phyloP scores from a whole-genome alignment of 2,329 filamentous ascomycete species.

The Biscogniauxia mediterranea region DNA sequence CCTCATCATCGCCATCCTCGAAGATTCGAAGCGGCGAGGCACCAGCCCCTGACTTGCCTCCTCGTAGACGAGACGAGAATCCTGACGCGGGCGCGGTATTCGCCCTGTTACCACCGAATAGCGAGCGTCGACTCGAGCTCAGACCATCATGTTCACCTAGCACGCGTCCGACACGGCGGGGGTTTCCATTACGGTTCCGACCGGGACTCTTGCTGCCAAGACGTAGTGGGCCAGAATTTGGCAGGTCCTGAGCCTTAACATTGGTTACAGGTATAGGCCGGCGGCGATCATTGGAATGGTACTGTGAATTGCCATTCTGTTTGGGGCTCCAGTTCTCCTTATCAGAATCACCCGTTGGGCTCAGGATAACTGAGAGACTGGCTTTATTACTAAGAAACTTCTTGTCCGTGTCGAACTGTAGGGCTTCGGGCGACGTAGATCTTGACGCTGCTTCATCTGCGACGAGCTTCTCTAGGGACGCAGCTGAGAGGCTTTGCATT shows the following conservation, averaged over 20 bases:
- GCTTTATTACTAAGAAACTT: conserved; percentile 35
- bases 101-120: conserved; percentile 32
- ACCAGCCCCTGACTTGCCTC: conserved; percentile 19
- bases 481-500: conserved; percentile 47
- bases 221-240: neutral
- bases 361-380: conserved; percentile 40
- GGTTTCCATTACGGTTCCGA: conserved; percentile 26
- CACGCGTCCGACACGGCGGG: conserved; percentile 41
- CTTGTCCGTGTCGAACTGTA: conserved; percentile 20
- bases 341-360: conserved; percentile 70
- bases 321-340: conserved; percentile 85
- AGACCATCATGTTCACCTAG: conserved; percentile 40
- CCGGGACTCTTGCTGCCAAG: neutral
- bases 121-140: conserved; percentile 26
- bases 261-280: conserved; percentile 34
- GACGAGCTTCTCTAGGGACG: conserved; percentile 26
- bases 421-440: conserved; percentile 11
- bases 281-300: conserved; percentile 15
- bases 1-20: conserved; percentile 43
- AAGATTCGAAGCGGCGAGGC: conserved; percentile 45
- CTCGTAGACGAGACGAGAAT: conserved; percentile 18
- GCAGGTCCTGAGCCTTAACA: conserved; percentile 22
- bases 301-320: conserved; percentile 33
- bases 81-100: conserved; percentile 41
- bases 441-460: conserved; percentile 2